phyloP scores from a whole-genome alignment of 306 rosid species.

The Prunus mongolica region DNA sequence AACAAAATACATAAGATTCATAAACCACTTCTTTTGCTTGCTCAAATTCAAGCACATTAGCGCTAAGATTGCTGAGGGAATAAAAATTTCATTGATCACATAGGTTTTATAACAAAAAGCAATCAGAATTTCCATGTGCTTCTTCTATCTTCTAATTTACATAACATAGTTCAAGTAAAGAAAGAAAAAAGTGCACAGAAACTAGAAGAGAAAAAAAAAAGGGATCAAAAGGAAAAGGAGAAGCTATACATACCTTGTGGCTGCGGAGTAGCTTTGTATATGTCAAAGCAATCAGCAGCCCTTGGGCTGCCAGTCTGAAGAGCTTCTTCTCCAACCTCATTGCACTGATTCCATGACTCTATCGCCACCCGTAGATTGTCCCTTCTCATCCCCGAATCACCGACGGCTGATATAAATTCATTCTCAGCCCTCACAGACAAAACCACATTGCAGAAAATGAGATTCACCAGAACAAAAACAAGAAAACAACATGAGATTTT shows the following conservation, averaged over 20 bases:
- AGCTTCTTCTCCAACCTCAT: constrained; percentile 57
- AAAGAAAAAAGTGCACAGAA: too few relatives aligned
- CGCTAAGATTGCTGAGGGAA: too few relatives aligned
- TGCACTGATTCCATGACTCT: constrained; percentile 72
- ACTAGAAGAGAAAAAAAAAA: not conserved
- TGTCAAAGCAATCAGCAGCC: constrained; percentile 54
- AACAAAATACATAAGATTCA: not conserved
- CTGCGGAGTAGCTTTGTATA: constrained; percentile 15
- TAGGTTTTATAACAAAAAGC: too few relatives aligned
- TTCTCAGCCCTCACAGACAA: not conserved
- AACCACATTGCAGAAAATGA: not conserved
- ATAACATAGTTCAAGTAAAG: too few relatives aligned
- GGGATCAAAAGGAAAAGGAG: not conserved
- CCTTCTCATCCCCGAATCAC: constrained; percentile 56
- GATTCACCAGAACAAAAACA: not conserved
- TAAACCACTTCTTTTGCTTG: not conserved
- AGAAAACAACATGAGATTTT: not conserved
- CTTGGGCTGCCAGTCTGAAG: constrained; percentile 56
- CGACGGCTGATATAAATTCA: constrained; percentile 40
- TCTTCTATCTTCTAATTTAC: too few relatives aligned
- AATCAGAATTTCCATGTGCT: not conserved
- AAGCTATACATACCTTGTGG: constrained; percentile 15
- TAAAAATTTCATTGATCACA: too few relatives aligned
- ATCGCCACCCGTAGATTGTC: constrained; percentile 49
- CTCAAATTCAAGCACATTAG: too few relatives aligned